phyloP scores from a whole-genome alignment of 192 early-diverging fungal species.

The Linnemannia exigua region DNA sequence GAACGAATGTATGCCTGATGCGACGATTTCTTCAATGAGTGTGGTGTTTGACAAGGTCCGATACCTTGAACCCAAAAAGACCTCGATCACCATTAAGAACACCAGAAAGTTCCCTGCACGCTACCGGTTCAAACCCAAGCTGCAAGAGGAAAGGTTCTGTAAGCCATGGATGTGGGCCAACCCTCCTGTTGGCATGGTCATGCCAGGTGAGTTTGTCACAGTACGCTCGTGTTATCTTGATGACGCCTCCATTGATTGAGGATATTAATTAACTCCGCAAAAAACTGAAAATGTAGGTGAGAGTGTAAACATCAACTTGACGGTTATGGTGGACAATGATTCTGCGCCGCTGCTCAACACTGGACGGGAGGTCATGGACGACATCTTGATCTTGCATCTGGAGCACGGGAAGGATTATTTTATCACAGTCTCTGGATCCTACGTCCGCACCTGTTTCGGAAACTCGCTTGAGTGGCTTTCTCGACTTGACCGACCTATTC shows the following conservation, averaged over 20 bases:
- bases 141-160: conserved; percentile 65
- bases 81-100: conserved; percentile 76
- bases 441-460: conserved; percentile 83
- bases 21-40: conserved; percentile 68
- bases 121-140: conserved; percentile 82
- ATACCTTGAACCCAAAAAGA: conserved; percentile 66
- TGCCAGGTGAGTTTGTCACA: conserved; percentile 70
- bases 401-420: conserved; percentile 90
- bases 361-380: conserved; percentile 71
- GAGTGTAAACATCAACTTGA: conserved; percentile 68
- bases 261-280: conserved; percentile 7
- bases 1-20: conserved; percentile 83
- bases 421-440: conserved; percentile 78
- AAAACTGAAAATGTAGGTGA: conserved; percentile 65
- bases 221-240: background rate
- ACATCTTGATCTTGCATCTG: conserved; percentile 87
- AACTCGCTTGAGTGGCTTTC: conserved; percentile 76
- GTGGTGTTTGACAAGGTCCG: conserved; percentile 82
- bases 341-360: conserved; percentile 69
- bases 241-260: background rate
- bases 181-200: conserved; percentile 76
- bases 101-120: conserved; percentile 81
- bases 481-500: conserved; percentile 69
- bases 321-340: conserved; percentile 65
- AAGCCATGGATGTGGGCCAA: conserved; percentile 83